phyloP scores from a whole-genome alignment of 192 early-diverging fungal genomes.

The Podila verticillata region DNA sequence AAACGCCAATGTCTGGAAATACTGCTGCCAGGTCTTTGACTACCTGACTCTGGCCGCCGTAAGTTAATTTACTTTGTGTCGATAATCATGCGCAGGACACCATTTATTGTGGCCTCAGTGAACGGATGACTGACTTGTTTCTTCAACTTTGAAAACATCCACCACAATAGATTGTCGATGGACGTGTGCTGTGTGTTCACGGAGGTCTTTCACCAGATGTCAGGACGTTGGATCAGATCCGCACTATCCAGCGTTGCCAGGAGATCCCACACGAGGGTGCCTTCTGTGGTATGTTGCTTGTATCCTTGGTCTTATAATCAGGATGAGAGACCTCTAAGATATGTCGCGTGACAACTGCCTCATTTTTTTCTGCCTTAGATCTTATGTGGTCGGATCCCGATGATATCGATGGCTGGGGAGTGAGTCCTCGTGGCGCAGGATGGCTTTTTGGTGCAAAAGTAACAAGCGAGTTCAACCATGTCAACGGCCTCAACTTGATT shows the following conservation, averaged over 20 bases:
- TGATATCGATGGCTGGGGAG: slow-evolving; percentile 92
- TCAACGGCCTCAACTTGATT: slow-evolving; percentile 90
- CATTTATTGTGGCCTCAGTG: neutral
- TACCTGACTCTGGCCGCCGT: slow-evolving; percentile 92
- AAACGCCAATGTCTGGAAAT: slow-evolving; percentile 96
- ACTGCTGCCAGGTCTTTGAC: slow-evolving; percentile 94
- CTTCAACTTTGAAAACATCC: neutral
- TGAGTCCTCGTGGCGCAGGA: slow-evolving; percentile 92
- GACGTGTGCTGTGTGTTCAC: slow-evolving; percentile 91
- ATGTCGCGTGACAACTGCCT: slow-evolving; percentile 4
- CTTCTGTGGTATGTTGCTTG: slow-evolving; percentile 72
- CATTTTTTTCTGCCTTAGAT: slow-evolving; percentile 59
- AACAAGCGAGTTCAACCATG: slow-evolving; percentile 95
- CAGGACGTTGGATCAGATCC: slow-evolving; percentile 91
- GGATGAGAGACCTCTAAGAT: neutral
- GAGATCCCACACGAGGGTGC: slow-evolving; percentile 96
- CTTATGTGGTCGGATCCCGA: slow-evolving; percentile 98
- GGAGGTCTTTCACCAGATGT: slow-evolving; percentile 95
- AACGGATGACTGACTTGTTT: too few species aligned
- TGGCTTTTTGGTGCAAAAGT: slow-evolving; percentile 97
- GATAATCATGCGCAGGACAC: too few species aligned
- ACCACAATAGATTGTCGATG: slow-evolving; percentile 84
- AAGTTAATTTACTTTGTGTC: slow-evolving; percentile 38
- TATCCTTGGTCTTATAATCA: neutral
- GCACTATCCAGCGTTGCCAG: slow-evolving; percentile 94